A percentile compares a stretch with the other conserved stretches of the same genome.
Conservation (phyloP, 2,329 filamentous ascomycete species). For the Colletotrichum destructivum region DNA sequence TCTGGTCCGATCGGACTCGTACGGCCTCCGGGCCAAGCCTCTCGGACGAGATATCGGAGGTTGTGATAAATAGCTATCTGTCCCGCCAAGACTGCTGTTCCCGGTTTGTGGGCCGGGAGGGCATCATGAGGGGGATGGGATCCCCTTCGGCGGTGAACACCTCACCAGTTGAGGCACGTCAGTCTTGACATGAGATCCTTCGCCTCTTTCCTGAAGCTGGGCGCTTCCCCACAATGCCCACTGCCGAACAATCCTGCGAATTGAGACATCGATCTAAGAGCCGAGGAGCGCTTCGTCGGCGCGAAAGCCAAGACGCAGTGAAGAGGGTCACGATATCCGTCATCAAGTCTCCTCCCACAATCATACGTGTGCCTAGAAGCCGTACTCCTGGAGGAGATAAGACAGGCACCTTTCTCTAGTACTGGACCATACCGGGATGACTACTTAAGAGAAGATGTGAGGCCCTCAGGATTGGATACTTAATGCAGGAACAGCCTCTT, state of each 20-base stretch:
- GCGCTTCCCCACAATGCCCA: constrained; percentile 20
- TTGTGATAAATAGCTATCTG: constrained; percentile 22
- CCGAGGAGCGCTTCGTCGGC: constrained; percentile 17
- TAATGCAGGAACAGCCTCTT: not conserved
- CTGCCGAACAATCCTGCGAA: not conserved
- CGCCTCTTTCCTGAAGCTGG: not conserved
- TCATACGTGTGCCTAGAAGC: constrained; percentile 1
- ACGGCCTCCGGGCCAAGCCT: constrained; percentile 16
- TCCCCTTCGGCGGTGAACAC: not conserved
- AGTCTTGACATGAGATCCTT: not conserved
- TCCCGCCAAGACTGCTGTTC: constrained; percentile 15
- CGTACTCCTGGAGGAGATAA: not conserved
- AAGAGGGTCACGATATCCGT: not conserved
- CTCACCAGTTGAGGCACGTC: not conserved
- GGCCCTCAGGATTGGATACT: not conserved
- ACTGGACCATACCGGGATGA: not conserved
- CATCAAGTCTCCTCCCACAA: not conserved
- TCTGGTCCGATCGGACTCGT: constrained; percentile 10
- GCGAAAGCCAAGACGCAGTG: constrained; percentile 7
- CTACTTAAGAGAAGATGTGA: not conserved
- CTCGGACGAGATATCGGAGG: constrained; percentile 13
- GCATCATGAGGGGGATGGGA: not conserved
- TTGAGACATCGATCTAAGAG: not conserved
- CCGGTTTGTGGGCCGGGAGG: constrained; percentile 8
- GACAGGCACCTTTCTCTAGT: not conserved